phyloP scores from a whole-genome alignment of 805 yeast species.

The Saccharomycopsis microspora region DNA sequence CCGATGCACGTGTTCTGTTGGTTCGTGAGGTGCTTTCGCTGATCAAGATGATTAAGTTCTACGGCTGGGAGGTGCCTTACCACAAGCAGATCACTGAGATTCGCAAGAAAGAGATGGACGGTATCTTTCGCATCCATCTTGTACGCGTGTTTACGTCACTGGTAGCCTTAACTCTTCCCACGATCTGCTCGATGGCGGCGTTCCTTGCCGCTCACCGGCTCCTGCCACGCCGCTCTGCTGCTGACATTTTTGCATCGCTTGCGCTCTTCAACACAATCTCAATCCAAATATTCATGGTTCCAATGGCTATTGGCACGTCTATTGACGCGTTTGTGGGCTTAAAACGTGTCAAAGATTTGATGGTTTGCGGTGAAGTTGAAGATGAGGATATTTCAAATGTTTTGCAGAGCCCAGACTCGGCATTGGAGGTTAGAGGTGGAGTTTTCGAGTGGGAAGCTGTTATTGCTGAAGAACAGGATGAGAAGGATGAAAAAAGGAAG shows the following conservation, averaged over 20 bases:
- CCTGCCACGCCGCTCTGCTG: conserved; percentile 35
- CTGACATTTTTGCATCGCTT: conserved; percentile 57
- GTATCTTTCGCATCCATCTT: conserved; percentile 47
- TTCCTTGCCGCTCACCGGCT: conserved; percentile 31
- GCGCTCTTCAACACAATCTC: conserved; percentile 55
- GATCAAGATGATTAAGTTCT: conserved; percentile 64
- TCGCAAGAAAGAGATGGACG: conserved; percentile 46
- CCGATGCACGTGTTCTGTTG: conserved; percentile 52
- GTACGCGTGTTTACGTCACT: conserved; percentile 46
- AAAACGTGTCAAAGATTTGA: conserved; percentile 40
- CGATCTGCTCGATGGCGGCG: conserved; percentile 45
- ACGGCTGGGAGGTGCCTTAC: conserved; percentile 82
- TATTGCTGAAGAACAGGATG: conserved; percentile 7
- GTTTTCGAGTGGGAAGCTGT: conserved; percentile 53
- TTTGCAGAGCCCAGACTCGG: conserved; percentile 17
- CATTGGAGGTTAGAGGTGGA: conserved; percentile 40
- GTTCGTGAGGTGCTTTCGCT: conserved; percentile 53
- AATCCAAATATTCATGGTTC: conserved; percentile 54
- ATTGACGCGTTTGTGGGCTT: conserved; percentile 59
- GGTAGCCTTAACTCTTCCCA: conserved; percentile 38
- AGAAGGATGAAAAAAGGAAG: conserved; percentile 6
- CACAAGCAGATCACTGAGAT: conserved; percentile 36
- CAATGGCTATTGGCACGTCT: conserved; percentile 56
- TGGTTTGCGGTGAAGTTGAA: conserved; percentile 32
- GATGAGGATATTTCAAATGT: conserved; percentile 13